Percentiles rank a stretch among this genome's conserved stretches.
Conservation (phyloP, 2,329 filamentous ascomycete genomes). For the Blumeria graminis region DNA sequence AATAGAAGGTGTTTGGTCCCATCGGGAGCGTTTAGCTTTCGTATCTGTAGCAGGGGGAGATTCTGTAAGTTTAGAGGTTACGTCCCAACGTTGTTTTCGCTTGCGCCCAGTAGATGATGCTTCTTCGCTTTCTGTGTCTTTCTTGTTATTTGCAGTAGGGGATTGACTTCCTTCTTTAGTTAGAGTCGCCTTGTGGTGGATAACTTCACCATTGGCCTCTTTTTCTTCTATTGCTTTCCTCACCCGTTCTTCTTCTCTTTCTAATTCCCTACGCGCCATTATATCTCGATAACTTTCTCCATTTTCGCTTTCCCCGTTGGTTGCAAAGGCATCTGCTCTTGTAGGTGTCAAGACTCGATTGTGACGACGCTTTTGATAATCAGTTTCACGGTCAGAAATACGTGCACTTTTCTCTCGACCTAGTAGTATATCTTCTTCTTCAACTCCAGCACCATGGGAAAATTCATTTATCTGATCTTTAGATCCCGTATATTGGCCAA, state of each 20-base stretch:
- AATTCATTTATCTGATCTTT: constrained; percentile 86
- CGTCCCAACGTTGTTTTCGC: constrained; percentile 91
- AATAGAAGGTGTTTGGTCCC: constrained; percentile 58
- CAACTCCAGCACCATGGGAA: constrained; percentile 58
- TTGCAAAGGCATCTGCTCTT: constrained; percentile 63
- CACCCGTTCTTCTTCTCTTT: constrained; percentile 81
- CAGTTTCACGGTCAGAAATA: constrained; percentile 80
- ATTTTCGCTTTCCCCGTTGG: constrained; percentile 42
- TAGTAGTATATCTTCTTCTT: constrained; percentile 75
- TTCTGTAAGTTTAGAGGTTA: constrained; percentile 32
- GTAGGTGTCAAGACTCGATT: constrained; percentile 71
- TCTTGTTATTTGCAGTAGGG: constrained; percentile 41
- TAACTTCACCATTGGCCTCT: constrained; percentile 29
- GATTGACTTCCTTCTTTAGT: constrained; percentile 29
- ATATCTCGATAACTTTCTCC: constrained; percentile 70
- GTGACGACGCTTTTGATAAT: constrained; percentile 91
- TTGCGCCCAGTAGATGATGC: constrained; percentile 40
- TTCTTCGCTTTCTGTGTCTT: constrained; percentile 43
- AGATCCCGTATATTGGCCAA: constrained; percentile 90
- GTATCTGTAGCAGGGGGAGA: constrained; percentile 25
- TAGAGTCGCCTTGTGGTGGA: constrained; percentile 50
- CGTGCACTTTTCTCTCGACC: constrained; percentile 72
- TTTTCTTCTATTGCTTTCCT: constrained; percentile 53
- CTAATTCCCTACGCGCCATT: constrained; percentile 75
- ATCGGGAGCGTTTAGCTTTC: constrained; percentile 49